Base-by-base conservation (phyloP, 2,329 filamentous ascomycete species). In the Cryphonectria nitschkei region DNA sequence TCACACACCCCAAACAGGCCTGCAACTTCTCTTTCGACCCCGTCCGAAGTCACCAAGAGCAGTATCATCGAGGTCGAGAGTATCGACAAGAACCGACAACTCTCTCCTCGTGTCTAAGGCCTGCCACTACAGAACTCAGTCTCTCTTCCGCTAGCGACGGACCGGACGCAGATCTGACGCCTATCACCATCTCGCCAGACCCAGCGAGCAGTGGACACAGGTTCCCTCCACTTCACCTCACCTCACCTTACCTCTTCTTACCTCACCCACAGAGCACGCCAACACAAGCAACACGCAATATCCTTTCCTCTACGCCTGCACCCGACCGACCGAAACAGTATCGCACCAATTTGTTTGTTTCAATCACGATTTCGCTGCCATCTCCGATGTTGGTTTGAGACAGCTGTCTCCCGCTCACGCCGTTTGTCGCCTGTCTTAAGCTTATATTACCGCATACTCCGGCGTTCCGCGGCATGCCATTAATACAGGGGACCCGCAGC, bases 181-280 rank as follows among this genome's bases (percentile, higher is more conserved):
- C 29, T 68, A 72, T 72, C 70, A 63, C 70, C 68, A 72, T 72
- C 50, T 69, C 70, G 50, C 69, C 67, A 37, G 39, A 32, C 43
- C 16, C 46, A 50, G 46, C 46, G 8, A 13, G 56, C 6, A 60
- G 56, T 37, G 29, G 56, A 29, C n/a, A 29, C n/a, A 26, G 14
- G 52, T 56, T 56, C 46, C 22, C 22, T 50, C 22, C 46, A 26
- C 52, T 13, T 56, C 54, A 34, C 54, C 46, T 43, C 43, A 41
- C 19, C 46, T 26, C 26, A 26, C 26, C 26, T 26, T 26, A 26
- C 26, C 26, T 52, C 8, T 3, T n/a, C 50, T 52, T 19, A 22
- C 46, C 46, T 50, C 54, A 56, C 54, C 16, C 54, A 29, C 37
- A 13, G 37, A 39, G 11, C 54, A 58, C 5, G 14, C 54, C 16